phyloP scores from a whole-genome alignment of 345 rosid species.

The Sonneratia caseolaris region DNA sequence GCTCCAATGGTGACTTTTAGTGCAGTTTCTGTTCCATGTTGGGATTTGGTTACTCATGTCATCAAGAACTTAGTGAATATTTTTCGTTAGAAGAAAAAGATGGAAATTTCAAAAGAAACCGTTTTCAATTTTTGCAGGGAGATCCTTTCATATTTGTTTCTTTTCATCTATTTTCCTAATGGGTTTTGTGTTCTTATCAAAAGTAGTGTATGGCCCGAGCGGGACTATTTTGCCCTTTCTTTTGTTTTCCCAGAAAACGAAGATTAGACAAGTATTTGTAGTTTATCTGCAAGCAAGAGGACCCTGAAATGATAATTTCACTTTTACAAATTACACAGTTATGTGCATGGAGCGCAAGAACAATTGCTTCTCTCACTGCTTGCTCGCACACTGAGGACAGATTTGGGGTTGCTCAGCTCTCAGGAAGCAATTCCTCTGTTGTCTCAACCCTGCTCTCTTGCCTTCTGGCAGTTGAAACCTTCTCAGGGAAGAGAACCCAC shows the following conservation, averaged over 20 bases:
- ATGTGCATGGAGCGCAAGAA: conserved; percentile 75
- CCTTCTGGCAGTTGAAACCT: conserved; percentile 71
- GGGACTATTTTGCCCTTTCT: not conserved
- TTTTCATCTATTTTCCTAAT: not conserved
- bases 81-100: not conserved
- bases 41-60: not conserved
- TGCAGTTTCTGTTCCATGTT: not conserved
- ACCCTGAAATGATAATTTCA: not conserved
- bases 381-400: conserved; percentile 72
- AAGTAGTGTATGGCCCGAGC: not conserved
- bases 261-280: not conserved
- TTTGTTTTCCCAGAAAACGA: not conserved
- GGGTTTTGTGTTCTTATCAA: not conserved
- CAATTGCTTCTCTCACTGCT: conserved; percentile 55
- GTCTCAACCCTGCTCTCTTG: conserved; percentile 65
- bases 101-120: not conserved
- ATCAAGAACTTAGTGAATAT: not conserved
- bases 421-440: conserved; percentile 71
- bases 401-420: conserved; percentile 86
- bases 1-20: not conserved
- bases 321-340: conserved; percentile 28
- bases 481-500: conserved; percentile 73
- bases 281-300: not conserved
- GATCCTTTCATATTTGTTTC: not conserved
- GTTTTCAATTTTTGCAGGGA: not conserved